Evolutionary conservation across 148 eudicot genomes (phyloP), one percentile per base, ranked within the genome.

Genomic region (Drosera capensis): DNA sequence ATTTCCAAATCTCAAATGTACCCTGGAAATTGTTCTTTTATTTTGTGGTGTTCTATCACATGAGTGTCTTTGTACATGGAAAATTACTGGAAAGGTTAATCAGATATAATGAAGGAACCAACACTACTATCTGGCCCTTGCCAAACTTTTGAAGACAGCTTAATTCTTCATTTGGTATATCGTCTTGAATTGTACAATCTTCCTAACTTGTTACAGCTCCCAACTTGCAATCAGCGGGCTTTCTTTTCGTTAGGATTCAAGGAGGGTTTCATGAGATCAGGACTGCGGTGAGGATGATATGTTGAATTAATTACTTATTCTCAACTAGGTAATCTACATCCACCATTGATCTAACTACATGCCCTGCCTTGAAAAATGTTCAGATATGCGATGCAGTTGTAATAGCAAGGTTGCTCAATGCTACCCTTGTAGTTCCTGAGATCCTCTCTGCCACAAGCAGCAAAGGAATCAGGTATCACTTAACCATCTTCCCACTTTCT

Each of bases 401-500:
- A 44, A 71, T 88, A 43, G 68, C 96, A 28, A 71, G 94, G 51
- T 67, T 88, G 42, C 83, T 88, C 40, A 88, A 88, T 65, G 96
- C 96, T 39, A 83, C 96, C 23, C 70, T 88, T 7, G 96, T 83
- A 23, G 68, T 83, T 45, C 96, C 96, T 18, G 94, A 88, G 64
- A 74, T 88, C 50, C 86, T 71, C 50, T 83, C 96, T 36, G 66
- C 96, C 55, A 83, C 96, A 42, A 83, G 94, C 68, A 88, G 79
- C 80, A 88, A 88, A 53, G 96, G 96, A 16, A 83, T 88, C 37
- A 88, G 96, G 96, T 85, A n/a, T n/a, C n/a, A n/a, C n/a, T n/a
- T n/a, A n/a, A n/a, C n/a, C n/a, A n/a, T n/a, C n/a, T n/a, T n/a
- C n/a, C n/a, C n/a, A n/a, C n/a, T n/a, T n/a, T n/a, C n/a, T n/a